A percentile compares a stretch with the other conserved stretches of the same genome.
These are phyloP conservation scores for Raphanus sativus DNA, from an alignment of 345 rosid genomes.

Conservation along the genomic window DNA sequence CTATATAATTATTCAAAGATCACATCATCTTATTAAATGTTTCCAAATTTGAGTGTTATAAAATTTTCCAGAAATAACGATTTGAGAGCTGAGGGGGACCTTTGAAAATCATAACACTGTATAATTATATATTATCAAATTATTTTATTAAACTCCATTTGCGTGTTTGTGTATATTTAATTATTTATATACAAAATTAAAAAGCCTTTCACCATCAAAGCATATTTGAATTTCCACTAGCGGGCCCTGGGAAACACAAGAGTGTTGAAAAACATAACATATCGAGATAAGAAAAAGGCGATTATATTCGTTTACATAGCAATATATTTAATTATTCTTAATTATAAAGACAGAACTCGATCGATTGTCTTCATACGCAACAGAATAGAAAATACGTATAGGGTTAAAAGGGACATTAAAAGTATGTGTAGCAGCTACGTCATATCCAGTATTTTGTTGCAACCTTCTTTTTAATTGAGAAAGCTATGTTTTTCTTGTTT, in stretches of 20 bases:
- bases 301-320: conserved; percentile 15
- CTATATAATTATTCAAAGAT: conserved; percentile 5
- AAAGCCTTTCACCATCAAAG: conserved; percentile 26
- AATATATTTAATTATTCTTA: background rate
- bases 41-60: conserved; percentile 11
- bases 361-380: conserved; percentile 20
- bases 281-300: background rate
- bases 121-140: background rate
- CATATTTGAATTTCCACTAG: conserved; percentile 32
- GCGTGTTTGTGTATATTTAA: conserved; percentile 17
- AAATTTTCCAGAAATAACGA: conserved; percentile 15
- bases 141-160: conserved; percentile 9
- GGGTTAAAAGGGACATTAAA: conserved; percentile 25
- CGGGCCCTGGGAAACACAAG: conserved; percentile 20
- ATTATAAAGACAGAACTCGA: background rate
- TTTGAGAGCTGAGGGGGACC: conserved; percentile 21
- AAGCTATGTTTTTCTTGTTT: background rate
- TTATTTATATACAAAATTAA: background rate
- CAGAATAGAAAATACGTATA: background rate
- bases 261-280: conserved; percentile 35
- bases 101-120: conserved; percentile 18
- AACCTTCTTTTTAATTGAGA: background rate
- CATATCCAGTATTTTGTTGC: background rate
- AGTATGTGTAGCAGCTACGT: conserved; percentile 25
- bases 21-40: conserved; percentile 4